Evolutionary conservation across 129 eudicot species (phyloP).

Genomic region (Centrapalus pauciflorus): DNA sequence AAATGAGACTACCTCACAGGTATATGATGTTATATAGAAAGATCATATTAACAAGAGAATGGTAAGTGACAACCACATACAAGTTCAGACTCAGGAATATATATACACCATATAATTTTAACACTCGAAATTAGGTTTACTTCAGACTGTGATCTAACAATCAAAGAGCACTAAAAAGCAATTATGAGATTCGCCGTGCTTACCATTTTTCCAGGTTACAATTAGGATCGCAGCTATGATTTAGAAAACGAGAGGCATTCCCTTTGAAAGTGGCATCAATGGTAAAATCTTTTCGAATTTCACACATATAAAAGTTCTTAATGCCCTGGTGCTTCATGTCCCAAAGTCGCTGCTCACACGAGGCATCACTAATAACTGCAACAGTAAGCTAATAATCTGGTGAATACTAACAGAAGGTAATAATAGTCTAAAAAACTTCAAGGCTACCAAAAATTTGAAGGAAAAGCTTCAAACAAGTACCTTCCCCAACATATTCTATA

Average conservation of each 20-base stretch:
- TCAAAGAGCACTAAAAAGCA: background rate
- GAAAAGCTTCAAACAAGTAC: constrained; percentile 29
- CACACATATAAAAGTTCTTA: constrained; percentile 82
- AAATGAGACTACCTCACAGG: too few relatives aligned
- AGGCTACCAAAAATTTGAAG: background rate
- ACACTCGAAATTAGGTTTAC: background rate
- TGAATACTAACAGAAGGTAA: constrained; percentile 1
- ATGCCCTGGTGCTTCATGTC: constrained; percentile 63
- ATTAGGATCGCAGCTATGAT: constrained; percentile 94
- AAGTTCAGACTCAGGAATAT: background rate
- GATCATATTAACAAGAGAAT: too few relatives aligned
- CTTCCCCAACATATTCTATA: constrained; percentile 92
- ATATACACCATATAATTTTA: background rate
- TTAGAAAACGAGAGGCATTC: constrained; percentile 74
- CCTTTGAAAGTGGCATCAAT: constrained; percentile 95
- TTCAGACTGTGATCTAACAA: background rate
- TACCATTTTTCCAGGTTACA: constrained; percentile 92
- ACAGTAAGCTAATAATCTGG: background rate
- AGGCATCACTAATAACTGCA: constrained; percentile 81
- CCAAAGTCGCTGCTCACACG: constrained; percentile 84
- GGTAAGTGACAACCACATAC: too few relatives aligned
- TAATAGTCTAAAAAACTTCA: background rate
- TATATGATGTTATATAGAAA: too few relatives aligned
- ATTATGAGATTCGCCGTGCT: constrained; percentile 15
- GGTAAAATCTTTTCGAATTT: constrained; percentile 72